Conservation (phyloP, 179 eudicot genomes). For the Corrigiola litoralis region DNA sequence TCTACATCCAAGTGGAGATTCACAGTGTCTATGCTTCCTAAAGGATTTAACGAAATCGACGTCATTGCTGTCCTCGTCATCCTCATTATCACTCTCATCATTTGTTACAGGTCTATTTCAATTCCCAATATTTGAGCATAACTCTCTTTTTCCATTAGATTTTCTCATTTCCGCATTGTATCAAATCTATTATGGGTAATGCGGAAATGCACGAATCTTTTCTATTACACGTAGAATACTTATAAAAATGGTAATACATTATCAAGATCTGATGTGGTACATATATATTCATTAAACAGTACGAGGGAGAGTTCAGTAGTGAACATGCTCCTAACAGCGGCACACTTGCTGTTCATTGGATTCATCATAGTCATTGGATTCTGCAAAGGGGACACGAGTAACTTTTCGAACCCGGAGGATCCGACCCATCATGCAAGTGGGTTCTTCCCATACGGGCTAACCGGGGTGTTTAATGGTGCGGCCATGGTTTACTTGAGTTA, state of each 20-base stretch:
- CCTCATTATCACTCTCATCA: slow-evolving; percentile 63
- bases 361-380: slow-evolving; percentile 76
- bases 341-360: slow-evolving; percentile 60
- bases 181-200: background rate
- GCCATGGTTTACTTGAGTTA: slow-evolving; percentile 83
- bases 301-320: slow-evolving; percentile 81
- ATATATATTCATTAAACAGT: slow-evolving; percentile 48
- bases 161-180: background rate
- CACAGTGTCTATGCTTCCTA: slow-evolving; percentile 46
- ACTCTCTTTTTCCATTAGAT: background rate
- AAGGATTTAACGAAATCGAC: slow-evolving; percentile 84
- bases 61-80: slow-evolving; percentile 68
- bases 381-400: slow-evolving; percentile 56
- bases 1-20: slow-evolving; percentile 60
- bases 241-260: too few relatives aligned
- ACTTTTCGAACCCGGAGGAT: slow-evolving; percentile 49
- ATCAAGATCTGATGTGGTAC: too few relatives aligned
- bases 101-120: slow-evolving; percentile 71
- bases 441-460: slow-evolving; percentile 64
- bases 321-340: slow-evolving; percentile 62
- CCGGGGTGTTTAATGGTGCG: slow-evolving; percentile 85
- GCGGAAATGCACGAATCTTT: too few relatives aligned
- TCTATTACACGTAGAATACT: too few relatives aligned
- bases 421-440: slow-evolving; percentile 63
- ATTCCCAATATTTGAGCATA: background rate